Percentiles rank a stretch among this genome's conserved stretches.
phyloP scores from a whole-genome alignment of 2,329 filamentous ascomycete species.

The Rutstroemia sydowiana region DNA sequence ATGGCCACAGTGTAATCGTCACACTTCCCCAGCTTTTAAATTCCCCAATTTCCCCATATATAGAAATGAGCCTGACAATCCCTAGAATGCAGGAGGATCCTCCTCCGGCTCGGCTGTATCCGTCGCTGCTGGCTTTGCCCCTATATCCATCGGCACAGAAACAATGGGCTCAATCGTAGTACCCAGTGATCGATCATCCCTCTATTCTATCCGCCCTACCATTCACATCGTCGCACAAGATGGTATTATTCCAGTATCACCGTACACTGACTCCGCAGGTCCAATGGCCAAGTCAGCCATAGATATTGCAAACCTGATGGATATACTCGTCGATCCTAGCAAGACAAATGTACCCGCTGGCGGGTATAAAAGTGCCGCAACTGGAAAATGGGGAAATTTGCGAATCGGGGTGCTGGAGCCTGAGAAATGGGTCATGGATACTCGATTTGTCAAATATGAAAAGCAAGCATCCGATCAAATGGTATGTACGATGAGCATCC shows the following conservation, averaged over 20 bases:
- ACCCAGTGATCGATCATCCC: background rate
- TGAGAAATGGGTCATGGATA: background rate
- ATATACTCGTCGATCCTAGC: background rate
- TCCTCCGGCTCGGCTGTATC: conserved; percentile 34
- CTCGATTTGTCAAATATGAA: background rate
- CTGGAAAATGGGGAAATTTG: background rate
- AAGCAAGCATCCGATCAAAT: no score
- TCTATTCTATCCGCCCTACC: background rate
- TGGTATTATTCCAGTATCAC: background rate
- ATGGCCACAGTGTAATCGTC: no score
- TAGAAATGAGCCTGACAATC: no score
- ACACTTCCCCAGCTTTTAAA: no score
- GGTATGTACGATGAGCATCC: no score
- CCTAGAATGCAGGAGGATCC: conserved; percentile 46
- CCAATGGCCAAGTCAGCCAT: conserved; percentile 1
- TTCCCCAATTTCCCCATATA: no score
- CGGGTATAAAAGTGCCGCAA: background rate
- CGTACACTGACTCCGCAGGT: background rate
- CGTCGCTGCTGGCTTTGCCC: conserved; percentile 5
- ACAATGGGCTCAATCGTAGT: background rate
- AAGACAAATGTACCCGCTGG: background rate
- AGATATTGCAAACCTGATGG: background rate
- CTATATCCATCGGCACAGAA: conserved; percentile 5
- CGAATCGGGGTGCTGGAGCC: background rate
- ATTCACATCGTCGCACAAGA: background rate